phyloP scores from a whole-genome alignment of 805 yeast genomes.

The Metschnikowia hibisci region DNA sequence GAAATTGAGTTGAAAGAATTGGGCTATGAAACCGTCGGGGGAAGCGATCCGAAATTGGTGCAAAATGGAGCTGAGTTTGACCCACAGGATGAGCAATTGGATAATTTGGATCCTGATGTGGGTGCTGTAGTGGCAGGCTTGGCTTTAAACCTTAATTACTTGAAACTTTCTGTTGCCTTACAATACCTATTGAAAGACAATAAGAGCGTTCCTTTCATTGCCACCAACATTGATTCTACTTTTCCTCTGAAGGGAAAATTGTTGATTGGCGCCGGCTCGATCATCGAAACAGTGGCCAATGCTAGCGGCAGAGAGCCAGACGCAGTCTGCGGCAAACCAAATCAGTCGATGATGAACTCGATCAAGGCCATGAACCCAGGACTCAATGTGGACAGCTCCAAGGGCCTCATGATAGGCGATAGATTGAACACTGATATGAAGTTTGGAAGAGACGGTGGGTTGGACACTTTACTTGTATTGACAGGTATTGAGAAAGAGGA shows the following conservation, averaged over 20 bases:
- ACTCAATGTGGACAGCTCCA: conserved; percentile 46
- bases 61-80: conserved; percentile 48
- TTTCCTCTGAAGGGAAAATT: conserved; percentile 84
- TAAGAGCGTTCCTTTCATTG: conserved; percentile 68
- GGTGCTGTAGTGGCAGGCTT: conserved; percentile 91
- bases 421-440: conserved; percentile 91
- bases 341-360: conserved; percentile 83
- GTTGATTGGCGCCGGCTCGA: conserved; percentile 94
- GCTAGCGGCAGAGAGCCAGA: conserved; percentile 81
- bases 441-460: conserved; percentile 84
- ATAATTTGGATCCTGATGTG: conserved; percentile 63
- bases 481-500: conserved; percentile 87
- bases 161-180: conserved; percentile 74
- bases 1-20: conserved; percentile 69
- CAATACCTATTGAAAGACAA: conserved; percentile 63
- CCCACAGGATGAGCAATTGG: conserved; percentile 51
- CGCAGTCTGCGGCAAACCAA: conserved; percentile 87
- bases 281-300: conserved; percentile 69
- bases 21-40: conserved; percentile 81
- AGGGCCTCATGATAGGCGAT: conserved; percentile 92
- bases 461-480: conserved; percentile 81
- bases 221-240: conserved; percentile 93
- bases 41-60: conserved; percentile 60
- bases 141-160: conserved; percentile 72
- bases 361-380: conserved; percentile 60